Base-by-base conservation (phyloP, 768 basidiomycete species). In the Suillus fuscotomentosus region DNA sequence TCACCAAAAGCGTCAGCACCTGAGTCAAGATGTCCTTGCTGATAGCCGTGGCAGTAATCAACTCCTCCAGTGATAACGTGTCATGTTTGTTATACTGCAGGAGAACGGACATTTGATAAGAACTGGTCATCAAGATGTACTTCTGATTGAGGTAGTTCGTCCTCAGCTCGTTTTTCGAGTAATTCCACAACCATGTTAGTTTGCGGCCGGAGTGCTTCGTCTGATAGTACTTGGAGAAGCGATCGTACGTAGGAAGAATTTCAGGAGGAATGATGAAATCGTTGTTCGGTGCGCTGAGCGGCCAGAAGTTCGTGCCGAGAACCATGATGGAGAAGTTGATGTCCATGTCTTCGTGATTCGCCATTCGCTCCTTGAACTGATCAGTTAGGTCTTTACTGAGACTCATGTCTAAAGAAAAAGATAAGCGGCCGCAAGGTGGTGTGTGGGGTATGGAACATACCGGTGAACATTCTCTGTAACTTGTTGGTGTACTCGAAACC, bases 401-500 rank as follows among this genome's bases (percentile, higher is more conserved):
- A 70, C 88, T 92, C 87, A 98, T 95, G 72, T 98, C 97, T 95
- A 70, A 51, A 41, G n/a, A 20, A 61, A 24, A 3, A 42, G 17
- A 65, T 68, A 11, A 69, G 60, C 14, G 39, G 17, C 15, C 22
- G 24, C 10, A 57, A 43, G 38, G 45, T 20, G 4, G 4, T n/a
- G 36, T 2, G 1, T 22, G 53, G 2, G 63, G 13, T n/a, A 20
- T 15, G 59, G 4, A 53, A 31, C 81, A 14, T 65, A 94, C 94
- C 94, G 45, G 92, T 95, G 77, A 99, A 95, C 97, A 99, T 98
- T 74, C 93, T 89, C 74, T 94, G 92, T 59, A 99, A 80, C 77
- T 98, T 98, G 79, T 91, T 91, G 43, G 95, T 97, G 77, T 98
- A 97, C 70, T 98, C 96, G 79, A 94, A 95, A 62, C 97, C 97